Evolutionary conservation across 257 asterid species (phyloP).

Genomic region (Forsythia suspensa): DNA sequence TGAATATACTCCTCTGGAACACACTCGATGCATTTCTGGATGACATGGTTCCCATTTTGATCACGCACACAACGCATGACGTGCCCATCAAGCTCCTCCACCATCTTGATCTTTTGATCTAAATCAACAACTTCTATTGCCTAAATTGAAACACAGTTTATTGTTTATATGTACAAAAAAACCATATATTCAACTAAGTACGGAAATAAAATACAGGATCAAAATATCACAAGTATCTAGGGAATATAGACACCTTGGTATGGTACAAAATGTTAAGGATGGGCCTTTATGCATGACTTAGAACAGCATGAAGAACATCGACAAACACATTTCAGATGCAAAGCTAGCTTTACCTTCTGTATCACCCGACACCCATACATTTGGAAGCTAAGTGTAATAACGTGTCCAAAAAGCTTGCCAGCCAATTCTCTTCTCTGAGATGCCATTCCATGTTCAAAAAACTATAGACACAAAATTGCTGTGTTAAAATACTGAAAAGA

Average conservation of each 20-base stretch:
- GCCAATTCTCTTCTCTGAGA: conserved; percentile 70
- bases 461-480: conserved; percentile 33
- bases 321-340: background rate
- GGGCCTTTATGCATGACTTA: background rate
- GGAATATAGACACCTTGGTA: background rate
- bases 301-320: background rate
- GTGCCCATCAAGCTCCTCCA: conserved; percentile 75
- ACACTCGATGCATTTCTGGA: conserved; percentile 83
- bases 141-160: conserved; percentile 28
- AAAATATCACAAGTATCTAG: background rate
- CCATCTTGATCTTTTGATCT: conserved; percentile 77
- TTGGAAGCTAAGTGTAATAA: conserved; percentile 75
- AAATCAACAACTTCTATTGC: conserved; percentile 76
- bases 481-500: background rate
- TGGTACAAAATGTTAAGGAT: background rate
- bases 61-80: conserved; percentile 82
- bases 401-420: conserved; percentile 67
- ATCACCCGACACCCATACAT: conserved; percentile 93
- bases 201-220: background rate
- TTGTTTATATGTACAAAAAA: background rate
- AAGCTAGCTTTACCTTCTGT: conserved; percentile 61
- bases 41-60: conserved; percentile 91
- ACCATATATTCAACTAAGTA: background rate
- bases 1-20: conserved; percentile 71
- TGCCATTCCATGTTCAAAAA: conserved; percentile 75